Evolutionary conservation across 2,329 filamentous ascomycete species (phyloP).

Genomic region (Oidium heveae): DNA sequence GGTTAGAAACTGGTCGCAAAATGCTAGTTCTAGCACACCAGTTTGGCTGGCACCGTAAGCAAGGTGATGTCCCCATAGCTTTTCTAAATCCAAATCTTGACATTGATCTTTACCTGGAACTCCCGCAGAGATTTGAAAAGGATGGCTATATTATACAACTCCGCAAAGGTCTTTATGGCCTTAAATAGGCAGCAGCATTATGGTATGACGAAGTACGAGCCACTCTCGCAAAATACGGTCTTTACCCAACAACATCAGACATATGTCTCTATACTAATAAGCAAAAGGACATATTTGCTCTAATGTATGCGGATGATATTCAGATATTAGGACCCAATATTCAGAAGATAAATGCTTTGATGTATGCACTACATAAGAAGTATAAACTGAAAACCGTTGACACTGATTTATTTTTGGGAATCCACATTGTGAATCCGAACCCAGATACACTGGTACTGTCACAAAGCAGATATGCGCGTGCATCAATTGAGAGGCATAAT

Average conservation of each 20-base stretch:
- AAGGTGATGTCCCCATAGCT: not conserved
- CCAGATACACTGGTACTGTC: too few relatives aligned
- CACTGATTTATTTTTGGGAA: too few relatives aligned
- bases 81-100: not conserved
- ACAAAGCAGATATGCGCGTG: too few relatives aligned
- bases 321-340: not conserved
- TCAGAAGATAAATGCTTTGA: not conserved
- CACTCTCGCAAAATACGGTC: not conserved
- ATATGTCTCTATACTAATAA: not conserved
- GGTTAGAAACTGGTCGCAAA: not conserved
- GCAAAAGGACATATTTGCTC: not conserved
- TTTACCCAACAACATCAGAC: not conserved
- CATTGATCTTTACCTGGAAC: not conserved
- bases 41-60: not conserved
- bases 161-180: not conserved
- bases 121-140: not conserved
- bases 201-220: not conserved
- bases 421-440: too few relatives aligned
- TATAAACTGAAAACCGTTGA: too few relatives aligned
- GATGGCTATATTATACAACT: not conserved
- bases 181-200: not conserved
- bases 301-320: not conserved
- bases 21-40: not conserved
- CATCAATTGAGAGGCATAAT: not conserved
- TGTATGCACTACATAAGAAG: not conserved